These are phyloP conservation scores for Hyaloscypha variabilis DNA, from an alignment of 495 filamentous ascomycete species.

Conservation along the genomic window DNA sequence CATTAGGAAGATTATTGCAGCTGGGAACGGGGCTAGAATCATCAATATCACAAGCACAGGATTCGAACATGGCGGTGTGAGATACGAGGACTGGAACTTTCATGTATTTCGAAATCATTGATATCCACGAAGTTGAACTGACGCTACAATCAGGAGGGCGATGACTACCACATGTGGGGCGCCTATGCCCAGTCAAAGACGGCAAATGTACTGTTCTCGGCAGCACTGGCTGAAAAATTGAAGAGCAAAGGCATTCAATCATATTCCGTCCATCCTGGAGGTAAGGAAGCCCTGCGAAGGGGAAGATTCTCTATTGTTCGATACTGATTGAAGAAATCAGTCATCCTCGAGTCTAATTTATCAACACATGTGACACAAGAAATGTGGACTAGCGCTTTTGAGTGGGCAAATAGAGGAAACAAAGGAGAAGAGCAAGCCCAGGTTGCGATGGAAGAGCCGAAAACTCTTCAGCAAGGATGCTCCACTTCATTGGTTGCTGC, in stretches of 20 bases:
- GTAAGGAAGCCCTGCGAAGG: neutral
- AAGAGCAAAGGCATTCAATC: slow-evolving; percentile 35
- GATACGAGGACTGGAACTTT: slow-evolving; percentile 27
- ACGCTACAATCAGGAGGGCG: neutral
- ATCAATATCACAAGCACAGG: slow-evolving; percentile 23
- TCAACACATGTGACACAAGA: slow-evolving; percentile 10
- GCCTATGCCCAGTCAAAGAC: slow-evolving; percentile 61
- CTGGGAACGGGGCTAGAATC: slow-evolving; percentile 12
- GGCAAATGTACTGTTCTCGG: slow-evolving; percentile 60
- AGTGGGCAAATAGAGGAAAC: neutral
- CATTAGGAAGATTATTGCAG: slow-evolving; percentile 33
- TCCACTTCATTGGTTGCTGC: slow-evolving; percentile 27
- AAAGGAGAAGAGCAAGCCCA: neutral
- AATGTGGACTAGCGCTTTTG: slow-evolving; percentile 6
- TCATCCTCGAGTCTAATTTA: slow-evolving; percentile 6
- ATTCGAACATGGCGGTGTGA: slow-evolving; percentile 5
- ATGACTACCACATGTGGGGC: slow-evolving; percentile 28
- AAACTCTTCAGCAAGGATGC: slow-evolving; percentile 25
- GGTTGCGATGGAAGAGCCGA: slow-evolving; percentile 2
- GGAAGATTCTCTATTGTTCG: neutral
- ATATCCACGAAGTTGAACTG: neutral
- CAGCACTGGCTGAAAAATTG: slow-evolving; percentile 41
- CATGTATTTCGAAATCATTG: neutral
- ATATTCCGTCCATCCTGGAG: slow-evolving; percentile 32
- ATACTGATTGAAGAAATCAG: neutral